phyloP scores from a whole-genome alignment of 2,329 filamentous ascomycete species.

The Apiospora saccharicola region DNA sequence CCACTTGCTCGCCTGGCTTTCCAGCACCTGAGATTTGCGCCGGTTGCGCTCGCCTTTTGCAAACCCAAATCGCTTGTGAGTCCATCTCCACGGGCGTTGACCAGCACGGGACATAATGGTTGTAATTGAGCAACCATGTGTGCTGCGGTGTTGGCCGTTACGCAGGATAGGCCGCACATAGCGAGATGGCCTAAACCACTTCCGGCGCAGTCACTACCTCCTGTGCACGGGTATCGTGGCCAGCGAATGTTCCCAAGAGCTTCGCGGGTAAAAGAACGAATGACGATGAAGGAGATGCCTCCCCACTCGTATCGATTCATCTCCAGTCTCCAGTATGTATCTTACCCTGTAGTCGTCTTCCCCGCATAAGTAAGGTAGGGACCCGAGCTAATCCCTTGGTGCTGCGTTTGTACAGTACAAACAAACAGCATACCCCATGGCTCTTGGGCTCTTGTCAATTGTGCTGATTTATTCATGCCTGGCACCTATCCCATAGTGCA shows the following conservation, averaged over 20 bases:
- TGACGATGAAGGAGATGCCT: background rate
- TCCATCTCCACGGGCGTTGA: background rate
- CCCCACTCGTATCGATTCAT: background rate
- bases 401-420: background rate
- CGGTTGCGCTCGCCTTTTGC: background rate
- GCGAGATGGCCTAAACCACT: background rate
- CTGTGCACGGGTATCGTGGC: background rate
- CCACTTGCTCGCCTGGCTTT: background rate
- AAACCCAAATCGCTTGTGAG: background rate
- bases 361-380: background rate
- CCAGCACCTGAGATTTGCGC: background rate
- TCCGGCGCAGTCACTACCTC: background rate
- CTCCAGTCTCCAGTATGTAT: too few relatives aligned
- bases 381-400: background rate
- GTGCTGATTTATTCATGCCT: background rate
- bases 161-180: background rate
- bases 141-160: background rate
- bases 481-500: background rate
- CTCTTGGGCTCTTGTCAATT: background rate
- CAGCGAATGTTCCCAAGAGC: background rate
- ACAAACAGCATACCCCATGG: background rate
- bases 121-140: background rate
- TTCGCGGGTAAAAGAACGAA: background rate
- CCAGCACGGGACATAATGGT: background rate
- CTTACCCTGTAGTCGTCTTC: background rate